Evolutionary conservation across 441 rosid genomes (phyloP).

Genomic region (Heliophila coronopifolia): DNA sequence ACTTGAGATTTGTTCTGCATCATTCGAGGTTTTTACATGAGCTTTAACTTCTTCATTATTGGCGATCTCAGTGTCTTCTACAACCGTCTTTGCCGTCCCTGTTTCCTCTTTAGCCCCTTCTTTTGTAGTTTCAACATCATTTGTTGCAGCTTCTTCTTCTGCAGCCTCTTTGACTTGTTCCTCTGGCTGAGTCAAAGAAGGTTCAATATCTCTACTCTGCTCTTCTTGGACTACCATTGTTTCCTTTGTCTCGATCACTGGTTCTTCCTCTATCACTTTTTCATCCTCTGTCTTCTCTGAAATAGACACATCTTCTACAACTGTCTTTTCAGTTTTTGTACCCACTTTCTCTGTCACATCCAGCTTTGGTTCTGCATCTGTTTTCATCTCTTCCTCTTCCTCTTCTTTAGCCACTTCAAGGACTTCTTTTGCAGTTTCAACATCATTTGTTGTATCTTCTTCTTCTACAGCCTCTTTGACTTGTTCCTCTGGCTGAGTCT

Average conservation of each 20-base stretch:
- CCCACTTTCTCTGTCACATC: background rate
- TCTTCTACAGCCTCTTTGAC: constrained; percentile 1
- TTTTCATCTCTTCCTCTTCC: background rate
- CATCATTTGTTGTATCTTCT: background rate
- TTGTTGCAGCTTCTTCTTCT: constrained; percentile 5
- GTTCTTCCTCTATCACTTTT: constrained; percentile 20
- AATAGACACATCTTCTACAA: background rate
- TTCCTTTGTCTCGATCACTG: background rate
- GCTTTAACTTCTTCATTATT: constrained; percentile 20
- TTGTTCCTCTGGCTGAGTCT: background rate
- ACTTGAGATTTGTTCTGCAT: constrained; percentile 13
- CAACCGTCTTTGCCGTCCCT: background rate
- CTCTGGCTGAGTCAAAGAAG: background rate
- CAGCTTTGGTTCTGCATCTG: background rate
- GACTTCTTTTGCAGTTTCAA: no score
- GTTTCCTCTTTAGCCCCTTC: background rate
- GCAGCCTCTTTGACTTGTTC: constrained; percentile 2
- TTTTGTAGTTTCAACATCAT: background rate
- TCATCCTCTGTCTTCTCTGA: background rate
- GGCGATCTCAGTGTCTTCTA: background rate
- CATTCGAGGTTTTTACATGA: background rate
- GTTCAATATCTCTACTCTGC: constrained; percentile 1
- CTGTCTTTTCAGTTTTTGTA: background rate
- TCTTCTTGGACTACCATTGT: background rate
- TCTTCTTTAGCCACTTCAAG: background rate